A percentile compares a stretch with the other conserved stretches of the same genome.
Conservation (phyloP, 768 basidiomycete species). For the Naganishia onofrii region DNA sequence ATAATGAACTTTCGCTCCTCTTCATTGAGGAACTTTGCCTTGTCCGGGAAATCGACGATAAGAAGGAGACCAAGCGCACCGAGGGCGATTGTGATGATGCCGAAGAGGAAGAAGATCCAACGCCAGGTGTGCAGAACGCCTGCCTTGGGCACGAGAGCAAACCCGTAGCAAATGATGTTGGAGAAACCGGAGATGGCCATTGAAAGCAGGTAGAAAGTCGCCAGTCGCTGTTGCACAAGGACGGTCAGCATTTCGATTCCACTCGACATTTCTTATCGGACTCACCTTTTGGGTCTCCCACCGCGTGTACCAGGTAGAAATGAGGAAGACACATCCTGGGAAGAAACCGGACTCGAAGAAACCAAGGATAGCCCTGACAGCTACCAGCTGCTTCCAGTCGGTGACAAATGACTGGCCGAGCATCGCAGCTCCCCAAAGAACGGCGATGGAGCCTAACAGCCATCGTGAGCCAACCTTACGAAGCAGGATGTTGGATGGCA, state of each 20-base stretch:
- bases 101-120: constrained; percentile 48
- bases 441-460: constrained; percentile 38
- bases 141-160: constrained; percentile 26
- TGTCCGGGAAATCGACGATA: constrained; percentile 51
- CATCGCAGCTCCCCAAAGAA: constrained; percentile 46
- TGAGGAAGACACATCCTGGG: constrained; percentile 43
- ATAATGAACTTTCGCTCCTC: constrained; percentile 41
- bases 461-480: constrained; percentile 40
- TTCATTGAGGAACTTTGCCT: constrained; percentile 41
- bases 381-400: constrained; percentile 44
- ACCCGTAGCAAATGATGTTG: constrained; percentile 38
- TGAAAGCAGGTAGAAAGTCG: constrained; percentile 44
- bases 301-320: constrained; percentile 46
- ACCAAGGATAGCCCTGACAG: constrained; percentile 44
- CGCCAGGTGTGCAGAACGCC: constrained; percentile 43
- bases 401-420: constrained; percentile 46
- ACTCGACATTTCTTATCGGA: background rate
- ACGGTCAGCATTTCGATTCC: background rate
- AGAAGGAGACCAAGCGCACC: constrained; percentile 35
- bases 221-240: constrained; percentile 31
- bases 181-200: constrained; percentile 42
- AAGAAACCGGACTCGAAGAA: constrained; percentile 47
- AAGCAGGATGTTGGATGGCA: constrained; percentile 47
- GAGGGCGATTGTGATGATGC: constrained; percentile 39
- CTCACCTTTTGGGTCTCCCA: constrained; percentile 41